Evolutionary conservation across 495 filamentous ascomycete species (phyloP), one percentile per base, ranked within the genome.

Genomic region (Articulospora tetracladia): DNA sequence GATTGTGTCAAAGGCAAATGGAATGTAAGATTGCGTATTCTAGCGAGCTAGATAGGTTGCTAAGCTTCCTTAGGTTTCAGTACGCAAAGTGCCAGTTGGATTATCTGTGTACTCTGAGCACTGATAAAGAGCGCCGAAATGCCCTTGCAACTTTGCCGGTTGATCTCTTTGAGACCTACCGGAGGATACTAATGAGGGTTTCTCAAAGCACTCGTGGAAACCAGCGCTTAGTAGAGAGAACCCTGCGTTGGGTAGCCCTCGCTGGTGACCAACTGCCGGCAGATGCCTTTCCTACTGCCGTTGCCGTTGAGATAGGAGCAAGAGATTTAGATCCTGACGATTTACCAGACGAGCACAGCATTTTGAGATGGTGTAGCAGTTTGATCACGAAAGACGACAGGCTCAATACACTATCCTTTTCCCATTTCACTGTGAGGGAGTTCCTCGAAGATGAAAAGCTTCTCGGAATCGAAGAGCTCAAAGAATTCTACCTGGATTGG

Each of bases 331-430:
- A 60, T 20, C n/a, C 53, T 11, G 48, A 53, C 15, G 20, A 30
- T 19, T 11, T 60, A 25, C 36, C 47, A 6, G 56, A 59, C 32
- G 57, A 49, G 26, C 27, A 60, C 15, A 53, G 48, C 19, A 60
- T 60, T 25, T 19, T 59, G 12, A 22, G 25, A 23, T 52, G 44
- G 48, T 59, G 56, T 23, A 59, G 56, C n/a, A 59, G 56, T 41
- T 27, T 59, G 17, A 26, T 54, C 72, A 11, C 56, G 44, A 24
- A 30, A 59, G 64, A 28, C 44, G 72, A 6, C 69, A 74, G 56
- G 70, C 74, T 66, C 15, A 44, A 62, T n/a, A 60, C 65, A 1
- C 50, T 77, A 27, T 65, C 69, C 22, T 74, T 72, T 57, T 64
- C 68, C 44, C 74, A 76, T 62, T 58, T 65, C 27, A 71, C 64